Percentiles rank a stretch among this genome's conserved stretches.
Conservation (phyloP, 2,329 filamentous ascomycete genomes). For the Hypomyces rosellus region DNA sequence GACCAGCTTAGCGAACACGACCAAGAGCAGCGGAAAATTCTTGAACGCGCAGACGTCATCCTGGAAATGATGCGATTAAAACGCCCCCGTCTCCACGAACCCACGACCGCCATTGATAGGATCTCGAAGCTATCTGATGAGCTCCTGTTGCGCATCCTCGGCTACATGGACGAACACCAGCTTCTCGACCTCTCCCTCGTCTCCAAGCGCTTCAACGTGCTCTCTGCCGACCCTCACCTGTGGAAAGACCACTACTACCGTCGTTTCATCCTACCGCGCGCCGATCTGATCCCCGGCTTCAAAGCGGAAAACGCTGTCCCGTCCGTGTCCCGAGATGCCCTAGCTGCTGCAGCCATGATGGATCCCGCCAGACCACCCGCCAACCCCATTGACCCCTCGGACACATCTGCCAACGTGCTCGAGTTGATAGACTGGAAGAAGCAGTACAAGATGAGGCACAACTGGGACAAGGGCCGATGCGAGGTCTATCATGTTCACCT, state of each 20-base stretch:
- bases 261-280: conserved; percentile 77
- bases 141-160: conserved; percentile 76
- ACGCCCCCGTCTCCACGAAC: too few relatives aligned
- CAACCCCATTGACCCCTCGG: conserved; percentile 46
- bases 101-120: conserved; percentile 39
- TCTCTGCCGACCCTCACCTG: conserved; percentile 76
- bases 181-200: conserved; percentile 58
- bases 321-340: conserved; percentile 36
- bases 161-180: conserved; percentile 62
- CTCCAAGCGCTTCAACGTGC: conserved; percentile 66
- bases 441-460: conserved; percentile 81
- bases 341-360: conserved; percentile 38
- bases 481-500: conserved; percentile 72
- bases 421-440: conserved; percentile 71
- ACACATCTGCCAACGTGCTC: conserved; percentile 18
- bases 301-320: conserved; percentile 31
- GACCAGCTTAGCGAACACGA: background rate
- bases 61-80: too few relatives aligned
- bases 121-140: conserved; percentile 79
- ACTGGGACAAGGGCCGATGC: conserved; percentile 82
- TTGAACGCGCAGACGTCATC: background rate
- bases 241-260: conserved; percentile 89
- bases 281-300: conserved; percentile 66
- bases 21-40: background rate
- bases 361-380: conserved; percentile 32